A percentile compares a stretch with the other conserved stretches of the same genome.
Evolutionary conservation across 306 rosid genomes (phyloP).

Genomic region (Ammopiptanthus mongolicus): DNA sequence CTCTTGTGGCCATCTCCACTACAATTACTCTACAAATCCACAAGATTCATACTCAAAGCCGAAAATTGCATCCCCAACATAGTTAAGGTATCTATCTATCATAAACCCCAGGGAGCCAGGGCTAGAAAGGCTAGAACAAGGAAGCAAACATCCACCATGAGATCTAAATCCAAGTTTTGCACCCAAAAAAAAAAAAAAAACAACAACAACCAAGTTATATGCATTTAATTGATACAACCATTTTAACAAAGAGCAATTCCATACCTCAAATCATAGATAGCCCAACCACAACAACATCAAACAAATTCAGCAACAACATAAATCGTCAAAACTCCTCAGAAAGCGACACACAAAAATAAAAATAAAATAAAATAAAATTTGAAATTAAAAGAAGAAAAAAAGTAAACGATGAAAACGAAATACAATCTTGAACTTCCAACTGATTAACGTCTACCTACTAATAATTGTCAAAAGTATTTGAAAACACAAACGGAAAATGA

Average conservation of each 20-base stretch:
- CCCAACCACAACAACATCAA: conserved; percentile 24
- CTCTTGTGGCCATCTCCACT: conserved; percentile 46
- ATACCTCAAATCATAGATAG: conserved; percentile 5
- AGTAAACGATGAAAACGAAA: conserved; percentile 21
- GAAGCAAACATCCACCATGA: conserved; percentile 4
- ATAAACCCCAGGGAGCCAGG: conserved; percentile 13
- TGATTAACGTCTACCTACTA: background rate
- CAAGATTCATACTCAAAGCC: conserved; percentile 24
- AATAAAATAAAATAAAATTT: background rate
- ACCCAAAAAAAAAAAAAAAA: background rate
- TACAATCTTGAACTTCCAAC: conserved; percentile 2
- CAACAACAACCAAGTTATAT: background rate
- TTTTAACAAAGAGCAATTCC: conserved; percentile 2
- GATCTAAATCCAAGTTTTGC: background rate
- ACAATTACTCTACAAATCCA: conserved; percentile 27
- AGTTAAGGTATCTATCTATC: conserved; percentile 6
- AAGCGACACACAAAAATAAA: background rate
- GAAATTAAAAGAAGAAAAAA: too few relatives aligned
- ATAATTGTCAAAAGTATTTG: conserved; percentile 11
- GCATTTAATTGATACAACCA: conserved; percentile 13
- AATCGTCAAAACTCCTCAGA: conserved; percentile 12
- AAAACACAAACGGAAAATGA: conserved; percentile 23
- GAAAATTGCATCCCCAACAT: conserved; percentile 27
- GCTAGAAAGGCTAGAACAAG: conserved; percentile 10
- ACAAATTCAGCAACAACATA: background rate